These are phyloP conservation scores for Pythium dissimile DNA, from an alignment of 352 stramenopile species.

Conservation along the genomic window DNA sequence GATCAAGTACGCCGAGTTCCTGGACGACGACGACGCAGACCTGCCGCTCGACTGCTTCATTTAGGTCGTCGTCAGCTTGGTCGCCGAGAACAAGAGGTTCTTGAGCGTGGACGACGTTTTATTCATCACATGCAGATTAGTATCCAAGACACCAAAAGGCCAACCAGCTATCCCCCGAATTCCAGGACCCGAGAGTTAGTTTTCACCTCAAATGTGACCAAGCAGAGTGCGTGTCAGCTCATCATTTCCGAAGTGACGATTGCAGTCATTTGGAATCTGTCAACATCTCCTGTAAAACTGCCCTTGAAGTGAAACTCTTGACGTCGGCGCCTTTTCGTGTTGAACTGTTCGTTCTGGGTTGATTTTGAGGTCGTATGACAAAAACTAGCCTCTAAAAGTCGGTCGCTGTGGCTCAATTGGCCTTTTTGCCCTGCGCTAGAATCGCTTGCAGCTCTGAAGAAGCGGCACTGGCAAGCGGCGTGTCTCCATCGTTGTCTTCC, in stretches of 20 bases:
- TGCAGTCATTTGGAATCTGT: neutral
- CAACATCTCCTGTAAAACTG: neutral
- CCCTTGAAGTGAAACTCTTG: neutral
- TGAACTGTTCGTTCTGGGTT: no score
- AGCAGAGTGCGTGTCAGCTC: no score
- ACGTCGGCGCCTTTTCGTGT: no score
- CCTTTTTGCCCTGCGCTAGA: constrained; percentile 24
- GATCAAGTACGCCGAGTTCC: constrained; percentile 83
- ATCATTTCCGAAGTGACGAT: neutral
- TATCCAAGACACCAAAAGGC: neutral
- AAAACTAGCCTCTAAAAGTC: no score
- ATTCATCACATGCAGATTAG: neutral
- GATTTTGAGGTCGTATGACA: no score
- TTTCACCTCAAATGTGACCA: no score
- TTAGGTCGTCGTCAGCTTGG: constrained; percentile 23
- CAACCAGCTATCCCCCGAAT: neutral
- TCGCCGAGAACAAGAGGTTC: neutral
- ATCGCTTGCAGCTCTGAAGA: constrained; percentile 43
- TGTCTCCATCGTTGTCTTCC: constrained; percentile 67
- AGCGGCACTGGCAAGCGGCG: constrained; percentile 40
- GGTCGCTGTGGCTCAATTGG: neutral
- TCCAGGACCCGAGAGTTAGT: neutral
- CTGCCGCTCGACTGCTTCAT: constrained; percentile 55
- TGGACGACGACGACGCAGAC: constrained; percentile 39
- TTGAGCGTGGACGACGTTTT: no score